Percentiles rank a stretch among this genome's conserved stretches.
Conservation (phyloP, 179 eudicot genomes). For the Corrigiola litoralis region DNA sequence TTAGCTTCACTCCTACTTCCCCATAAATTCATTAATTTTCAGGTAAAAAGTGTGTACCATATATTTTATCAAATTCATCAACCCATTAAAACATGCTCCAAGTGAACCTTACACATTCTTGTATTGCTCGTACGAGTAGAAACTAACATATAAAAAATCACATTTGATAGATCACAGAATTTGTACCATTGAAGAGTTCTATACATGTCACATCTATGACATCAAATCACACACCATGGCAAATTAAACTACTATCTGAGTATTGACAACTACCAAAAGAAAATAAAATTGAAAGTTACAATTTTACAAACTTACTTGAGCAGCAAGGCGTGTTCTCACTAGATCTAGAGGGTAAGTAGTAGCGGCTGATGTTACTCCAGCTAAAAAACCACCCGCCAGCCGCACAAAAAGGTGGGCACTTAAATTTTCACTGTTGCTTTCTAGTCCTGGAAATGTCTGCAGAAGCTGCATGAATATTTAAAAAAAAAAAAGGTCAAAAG, state of each 20-base stretch:
- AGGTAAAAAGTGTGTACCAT: neutral
- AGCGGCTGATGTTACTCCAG: constrained; percentile 92
- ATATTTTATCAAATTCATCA: neutral
- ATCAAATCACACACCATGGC: too few species aligned
- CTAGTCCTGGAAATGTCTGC: constrained; percentile 53
- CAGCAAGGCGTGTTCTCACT: constrained; percentile 94
- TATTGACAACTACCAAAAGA: too few species aligned
- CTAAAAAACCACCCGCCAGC: constrained; percentile 79
- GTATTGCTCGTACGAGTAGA: constrained; percentile 67
- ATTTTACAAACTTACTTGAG: constrained; percentile 51
- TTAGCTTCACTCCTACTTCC: neutral
- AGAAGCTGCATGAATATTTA: constrained; percentile 43
- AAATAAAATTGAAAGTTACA: neutral
- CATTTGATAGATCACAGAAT: too few species aligned
- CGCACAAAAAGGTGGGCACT: constrained; percentile 69
- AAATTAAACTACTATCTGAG: too few species aligned
- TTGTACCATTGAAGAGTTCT: too few species aligned
- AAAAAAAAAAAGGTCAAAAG: neutral
- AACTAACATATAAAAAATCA: constrained; percentile 31
- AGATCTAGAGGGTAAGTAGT: constrained; percentile 88
- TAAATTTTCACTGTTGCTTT: constrained; percentile 45
- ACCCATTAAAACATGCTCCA: neutral
- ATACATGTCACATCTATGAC: too few species aligned
- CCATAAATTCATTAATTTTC: neutral
- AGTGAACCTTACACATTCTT: constrained; percentile 41